These are phyloP conservation scores for Misopates orontium DNA, from an alignment of 257 asterid species.

Conservation along the genomic window DNA sequence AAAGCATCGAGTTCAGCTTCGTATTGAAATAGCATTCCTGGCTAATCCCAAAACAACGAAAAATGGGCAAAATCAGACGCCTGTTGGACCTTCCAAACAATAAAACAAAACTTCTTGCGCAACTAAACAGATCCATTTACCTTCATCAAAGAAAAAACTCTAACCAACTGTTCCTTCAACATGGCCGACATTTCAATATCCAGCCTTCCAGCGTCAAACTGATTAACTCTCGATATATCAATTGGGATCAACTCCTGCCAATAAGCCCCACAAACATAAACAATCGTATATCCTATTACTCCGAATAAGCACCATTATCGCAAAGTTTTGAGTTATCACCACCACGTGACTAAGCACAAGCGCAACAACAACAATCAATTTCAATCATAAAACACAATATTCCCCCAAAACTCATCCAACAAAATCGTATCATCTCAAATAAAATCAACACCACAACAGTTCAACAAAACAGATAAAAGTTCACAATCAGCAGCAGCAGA, in stretches of 20 bases:
- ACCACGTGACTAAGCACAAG: background rate
- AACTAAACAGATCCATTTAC: conserved; percentile 39
- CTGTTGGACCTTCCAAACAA: conserved; percentile 27
- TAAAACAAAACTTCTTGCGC: conserved; percentile 22
- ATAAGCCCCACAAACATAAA: conserved; percentile 17
- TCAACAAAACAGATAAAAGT: too few species aligned
- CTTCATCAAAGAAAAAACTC: conserved; percentile 88
- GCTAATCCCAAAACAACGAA: conserved; percentile 76
- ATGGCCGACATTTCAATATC: conserved; percentile 97
- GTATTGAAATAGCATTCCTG: conserved; percentile 94
- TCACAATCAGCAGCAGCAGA: too few species aligned
- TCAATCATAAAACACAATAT: background rate
- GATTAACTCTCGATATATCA: conserved; percentile 86
- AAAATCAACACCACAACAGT: too few species aligned
- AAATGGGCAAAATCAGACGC: conserved; percentile 45
- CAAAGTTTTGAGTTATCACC: too few species aligned
- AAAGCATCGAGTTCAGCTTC: conserved; percentile 96
- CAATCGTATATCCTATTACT: background rate
- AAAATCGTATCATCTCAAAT: too few species aligned
- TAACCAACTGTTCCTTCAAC: conserved; percentile 92
- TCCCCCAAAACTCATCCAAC: too few species aligned
- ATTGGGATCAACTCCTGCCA: conserved; percentile 70
- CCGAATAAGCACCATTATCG: too few species aligned
- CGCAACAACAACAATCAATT: background rate
- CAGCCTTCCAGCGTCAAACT: conserved; percentile 87